Evolutionary conservation across 139 green algal genomes (phyloP), one percentile per base, ranked within the genome.

Genomic region (Desmodesmus armatus): DNA sequence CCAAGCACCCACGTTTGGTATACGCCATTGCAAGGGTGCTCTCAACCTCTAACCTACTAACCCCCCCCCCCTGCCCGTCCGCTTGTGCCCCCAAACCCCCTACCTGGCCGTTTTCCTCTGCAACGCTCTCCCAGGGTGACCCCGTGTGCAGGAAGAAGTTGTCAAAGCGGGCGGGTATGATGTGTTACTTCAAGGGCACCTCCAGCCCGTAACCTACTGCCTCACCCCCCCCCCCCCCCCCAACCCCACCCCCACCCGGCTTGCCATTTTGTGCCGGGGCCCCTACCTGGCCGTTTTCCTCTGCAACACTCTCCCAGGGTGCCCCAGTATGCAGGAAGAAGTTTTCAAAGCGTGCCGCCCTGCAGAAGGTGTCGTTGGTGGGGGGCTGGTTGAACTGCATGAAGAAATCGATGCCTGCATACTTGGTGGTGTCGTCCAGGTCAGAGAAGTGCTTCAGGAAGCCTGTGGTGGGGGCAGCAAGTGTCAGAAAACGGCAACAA

Each of bases 351-450:
- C 72, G 49, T 1, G 84, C 55, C 27, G 87, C 87, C 17, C 87
- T 80, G 55, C 67, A 80, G 80, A 89, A 91, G 40, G 88, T 91
- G 74, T 85, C 74, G 73, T 91, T 91, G 44, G 87, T 90, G 49
- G 84, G 88, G 23, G 88, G 88, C 80, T 91, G 84, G 83, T 91
- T 89, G 72, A 74, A 86, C 43, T 80, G n/a, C 40, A 91, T 39
- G 84, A 91, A 91, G 74, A 82, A 83, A 74, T 85, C 33, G 47
- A 91, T 89, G 67, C 84, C 88, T 1, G 79, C 80, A 27, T 91
- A 91, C 88, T 91, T 91, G 73, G 80, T 89, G 74, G 84, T 81
- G 76, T 91, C 88, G 44, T 87, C 84, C 65, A 91, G 66, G 80
- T 91, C 88, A 13, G 74, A 43, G 29, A 91, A 91, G 67, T 91